Base-by-base conservation (phyloP, 225 moss, liverwort and hornwort genomes). In the Anthoceros angustus region DNA sequence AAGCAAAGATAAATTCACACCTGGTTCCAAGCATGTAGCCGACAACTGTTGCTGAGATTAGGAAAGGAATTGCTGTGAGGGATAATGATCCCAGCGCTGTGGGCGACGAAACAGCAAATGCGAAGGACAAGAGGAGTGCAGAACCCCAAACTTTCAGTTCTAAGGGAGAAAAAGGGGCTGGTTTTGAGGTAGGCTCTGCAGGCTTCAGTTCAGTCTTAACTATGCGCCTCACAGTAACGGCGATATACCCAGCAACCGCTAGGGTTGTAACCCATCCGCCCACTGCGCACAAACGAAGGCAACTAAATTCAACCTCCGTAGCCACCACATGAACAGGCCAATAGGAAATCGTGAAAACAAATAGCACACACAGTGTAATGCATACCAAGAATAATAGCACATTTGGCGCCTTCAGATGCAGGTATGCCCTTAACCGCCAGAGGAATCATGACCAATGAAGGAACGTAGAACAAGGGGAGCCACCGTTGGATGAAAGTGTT, bases 391-490 rank as follows among this genome's bases (percentile, higher is more conserved):
- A 98, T 80, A 16, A 81, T 73, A 66, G 78, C 82, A 66, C 92
- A 89, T 74, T 92, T 92, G 39, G 83, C 81, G 67, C 84, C 92
- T 41, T 87, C 83, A 62, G 81, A 74, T 12, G 80, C 76, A 62
- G 92, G 75, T 67, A 98, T 92, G 65, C 89, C 98, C 75, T 89
- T 79, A 39, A 98, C 81, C 69, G 98, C 92, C 60, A 92, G 78
- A 6, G 98, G 92, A 61, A 98, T 80, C 63, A 92, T 74, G 38
- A 92, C 98, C 74, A 98, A 76, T 42, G 98, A 98, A 45, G 98
- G 89, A 39, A 98, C 98, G 70, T 98, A 98, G 75, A 98, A 98
- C 64, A 98, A 80, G 21, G 98, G 98, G 62, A 98, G 80, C 98
- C 98, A 98, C 26, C 98, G 89, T 64, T 98, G 92, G 32, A 98